Percentiles rank a stretch among this genome's conserved stretches.
phyloP scores from a whole-genome alignment of 2,329 filamentous ascomycete species.

The Colletotrichum lini region DNA sequence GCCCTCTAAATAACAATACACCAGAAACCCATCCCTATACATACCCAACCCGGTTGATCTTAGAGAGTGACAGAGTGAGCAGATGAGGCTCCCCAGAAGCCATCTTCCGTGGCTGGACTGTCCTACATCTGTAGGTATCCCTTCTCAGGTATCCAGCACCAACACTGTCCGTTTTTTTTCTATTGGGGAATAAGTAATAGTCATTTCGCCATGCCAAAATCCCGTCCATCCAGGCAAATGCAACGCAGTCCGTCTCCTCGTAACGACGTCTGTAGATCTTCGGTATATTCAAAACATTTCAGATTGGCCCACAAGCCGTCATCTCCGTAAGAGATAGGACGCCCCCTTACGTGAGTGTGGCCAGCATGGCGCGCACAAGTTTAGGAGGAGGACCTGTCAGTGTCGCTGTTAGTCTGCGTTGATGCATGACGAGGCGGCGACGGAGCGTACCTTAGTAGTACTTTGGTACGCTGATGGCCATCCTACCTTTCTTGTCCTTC shows the following conservation, averaged over 20 bases:
- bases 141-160: neutral
- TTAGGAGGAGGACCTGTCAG: conserved; percentile 73
- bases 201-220: conserved; percentile 15
- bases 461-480: conserved; percentile 86
- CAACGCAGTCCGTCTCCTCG: conserved; percentile 18
- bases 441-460: conserved; percentile 70
- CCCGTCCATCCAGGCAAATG: conserved; percentile 13
- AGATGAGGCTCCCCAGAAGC: neutral
- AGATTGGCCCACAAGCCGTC: neutral
- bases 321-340: neutral
- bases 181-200: conserved; percentile 35
- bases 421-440: conserved; percentile 21
- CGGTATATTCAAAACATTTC: conserved; percentile 24
- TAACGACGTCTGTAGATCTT: conserved; percentile 23
- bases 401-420: conserved; percentile 45
- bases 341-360: conserved; percentile 73
- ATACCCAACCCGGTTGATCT: neutral
- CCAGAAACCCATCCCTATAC: neutral
- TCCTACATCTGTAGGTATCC: conserved; percentile 4
- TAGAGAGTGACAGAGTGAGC: neutral
- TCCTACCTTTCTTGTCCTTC: conserved; percentile 96
- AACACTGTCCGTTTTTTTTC: conserved; percentile 31
- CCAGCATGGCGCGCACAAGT: conserved; percentile 78
- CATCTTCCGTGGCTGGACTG: neutral
- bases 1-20: conserved; percentile 10